Base-by-base conservation (phyloP, 495 filamentous ascomycete genomes). In the Parachaetomium inaequale region DNA sequence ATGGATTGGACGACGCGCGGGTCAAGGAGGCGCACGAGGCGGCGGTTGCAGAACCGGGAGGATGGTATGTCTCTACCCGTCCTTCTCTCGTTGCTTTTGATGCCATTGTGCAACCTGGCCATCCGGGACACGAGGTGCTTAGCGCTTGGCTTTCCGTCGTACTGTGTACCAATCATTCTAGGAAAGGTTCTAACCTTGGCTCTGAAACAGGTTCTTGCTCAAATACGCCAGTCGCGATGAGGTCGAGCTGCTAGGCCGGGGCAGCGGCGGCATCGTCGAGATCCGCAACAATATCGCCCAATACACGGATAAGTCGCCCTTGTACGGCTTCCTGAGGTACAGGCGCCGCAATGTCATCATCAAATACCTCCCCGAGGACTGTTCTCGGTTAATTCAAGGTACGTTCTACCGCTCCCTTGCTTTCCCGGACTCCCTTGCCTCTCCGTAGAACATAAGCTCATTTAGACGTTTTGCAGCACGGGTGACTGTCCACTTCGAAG, bases 361-460 rank as follows among this genome's bases (percentile, higher is more conserved):
- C 68, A 96, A 93, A 72, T 96, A 92, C 70, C 79, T 96, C 55
- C 95, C 95, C 3, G 90, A 96, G 64, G 91, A 88, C 36, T 88
- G 92, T 53, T 97, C 93, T 55, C 84, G 94, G 61, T 79, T 98
- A 55, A 75, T 98, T 26, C 89, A 94, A 88, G 94, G 94, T 96
- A 75, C 66, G 82, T 65, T 54, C 59, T 43, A 42, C 29, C 45
- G 40, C 32, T 31, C 58, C 62, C 38, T 63, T 46, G 51, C 40
- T 42, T 47, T 31, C 11, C 46, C 6, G 12, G 49, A 58, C 49
- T 32, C 50, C 40, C 17, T 58, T 42, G 61, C 15, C 56, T 43
- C 10, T 7, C 11, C n/a, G 17, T 50, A 62, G 45, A 19, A 49
- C 36, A 57, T 25, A 66, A 42, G 51, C 63, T 66, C 51, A 67